Conservation (phyloP, 2,329 filamentous ascomycete species). For the Penicillium digitatum region DNA sequence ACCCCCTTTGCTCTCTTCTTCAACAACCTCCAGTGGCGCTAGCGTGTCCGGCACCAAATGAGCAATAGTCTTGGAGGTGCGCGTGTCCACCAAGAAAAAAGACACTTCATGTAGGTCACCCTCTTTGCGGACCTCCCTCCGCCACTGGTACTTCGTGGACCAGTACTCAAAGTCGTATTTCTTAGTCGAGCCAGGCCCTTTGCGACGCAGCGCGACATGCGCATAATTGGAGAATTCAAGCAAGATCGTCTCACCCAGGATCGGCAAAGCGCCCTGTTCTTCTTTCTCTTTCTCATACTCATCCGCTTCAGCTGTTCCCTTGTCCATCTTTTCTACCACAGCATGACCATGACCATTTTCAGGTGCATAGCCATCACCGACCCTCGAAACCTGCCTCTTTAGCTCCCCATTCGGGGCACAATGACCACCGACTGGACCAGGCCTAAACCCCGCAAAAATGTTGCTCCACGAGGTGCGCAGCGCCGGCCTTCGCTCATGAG, state of each 20-base stretch:
- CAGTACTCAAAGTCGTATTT: conserved; percentile 93
- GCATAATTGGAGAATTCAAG: conserved; percentile 98
- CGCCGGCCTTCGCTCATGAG: conserved; percentile 49
- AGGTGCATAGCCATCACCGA: conserved; percentile 22
- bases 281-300: conserved; percentile 13
- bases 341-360: not conserved
- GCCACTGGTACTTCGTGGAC: conserved; percentile 83
- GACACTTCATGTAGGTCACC: conserved; percentile 62
- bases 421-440: conserved; percentile 52
- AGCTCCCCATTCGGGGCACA: conserved; percentile 40
- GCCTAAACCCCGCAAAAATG: conserved; percentile 53
- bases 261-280: not conserved
- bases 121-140: conserved; percentile 65
- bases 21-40: conserved; percentile 64
- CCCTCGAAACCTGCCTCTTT: conserved; percentile 58
- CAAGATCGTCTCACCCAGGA: conserved; percentile 73
- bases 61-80: conserved; percentile 63
- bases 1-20: conserved; percentile 72
- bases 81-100: conserved; percentile 73
- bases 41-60: conserved; percentile 80
- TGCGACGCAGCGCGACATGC: conserved; percentile 74
- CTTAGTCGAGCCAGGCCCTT: conserved; percentile 63
- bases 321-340: not conserved
- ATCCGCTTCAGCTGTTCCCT: conserved; percentile 1
- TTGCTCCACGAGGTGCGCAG: conserved; percentile 59